Conservation (phyloP, 2,329 filamentous ascomycete genomes). For the Keithomyces neogunnii region DNA sequence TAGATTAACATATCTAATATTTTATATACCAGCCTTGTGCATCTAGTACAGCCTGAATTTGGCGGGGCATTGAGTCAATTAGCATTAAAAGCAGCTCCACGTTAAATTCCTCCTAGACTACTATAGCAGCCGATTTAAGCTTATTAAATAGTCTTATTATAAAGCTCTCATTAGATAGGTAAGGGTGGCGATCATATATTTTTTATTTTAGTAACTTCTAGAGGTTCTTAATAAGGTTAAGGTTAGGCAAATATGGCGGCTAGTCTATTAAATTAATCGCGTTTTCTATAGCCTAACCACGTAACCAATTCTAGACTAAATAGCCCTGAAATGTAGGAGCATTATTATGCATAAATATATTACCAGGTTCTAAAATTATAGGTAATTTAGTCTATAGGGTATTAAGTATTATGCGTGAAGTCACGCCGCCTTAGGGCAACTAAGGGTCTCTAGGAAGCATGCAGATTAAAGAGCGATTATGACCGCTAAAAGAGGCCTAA, state of each 20-base stretch:
- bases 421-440: not conserved
- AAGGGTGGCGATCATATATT: constrained; percentile 1
- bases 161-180: not conserved
- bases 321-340: not conserved
- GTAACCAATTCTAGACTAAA: not conserved
- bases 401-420: not conserved
- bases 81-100: not conserved
- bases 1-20: not conserved
- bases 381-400: not conserved
- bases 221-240: constrained; percentile 5
- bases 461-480: not conserved
- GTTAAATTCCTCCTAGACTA: not conserved
- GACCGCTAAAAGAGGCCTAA: not conserved
- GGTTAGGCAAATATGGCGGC: not conserved
- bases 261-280: not conserved
- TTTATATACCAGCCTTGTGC: not conserved
- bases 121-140: not conserved
- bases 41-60: not conserved
- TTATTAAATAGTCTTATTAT: not conserved
- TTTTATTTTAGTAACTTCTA: constrained; percentile 5
- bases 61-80: not conserved
- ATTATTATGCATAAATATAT: not conserved
- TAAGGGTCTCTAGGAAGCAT: not conserved
- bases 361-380: not conserved
- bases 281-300: not conserved